phyloP scores from a whole-genome alignment of 306 rosid species.

The Quercus engelmannii region DNA sequence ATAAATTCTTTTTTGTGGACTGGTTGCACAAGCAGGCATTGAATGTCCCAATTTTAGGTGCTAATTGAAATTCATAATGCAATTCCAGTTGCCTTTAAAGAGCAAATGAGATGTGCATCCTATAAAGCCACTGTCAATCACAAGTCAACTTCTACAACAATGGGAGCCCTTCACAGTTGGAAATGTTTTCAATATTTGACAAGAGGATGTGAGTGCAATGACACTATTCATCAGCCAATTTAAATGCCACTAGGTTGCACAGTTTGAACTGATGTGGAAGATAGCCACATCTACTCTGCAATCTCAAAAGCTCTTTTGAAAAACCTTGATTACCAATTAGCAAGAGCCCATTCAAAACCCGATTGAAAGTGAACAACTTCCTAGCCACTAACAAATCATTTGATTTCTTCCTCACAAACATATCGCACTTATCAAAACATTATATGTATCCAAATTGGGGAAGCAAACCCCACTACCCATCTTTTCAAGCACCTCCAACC shows the following conservation, averaged over 20 bases:
- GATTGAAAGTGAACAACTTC: conserved; percentile 64
- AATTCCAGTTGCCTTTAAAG: not conserved
- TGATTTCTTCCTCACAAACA: conserved; percentile 79
- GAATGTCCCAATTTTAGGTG: too few species aligned
- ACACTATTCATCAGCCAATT: not conserved
- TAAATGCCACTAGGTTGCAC: conserved; percentile 24
- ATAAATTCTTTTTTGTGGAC: not conserved
- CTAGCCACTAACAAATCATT: conserved; percentile 78
- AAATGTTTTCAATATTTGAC: too few species aligned
- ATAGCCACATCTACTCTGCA: conserved; percentile 64
- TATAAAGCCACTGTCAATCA: not conserved
- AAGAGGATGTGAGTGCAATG: not conserved
- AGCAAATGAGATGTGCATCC: not conserved
- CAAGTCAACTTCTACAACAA: not conserved
- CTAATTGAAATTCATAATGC: too few species aligned
- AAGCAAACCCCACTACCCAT: conserved; percentile 61
- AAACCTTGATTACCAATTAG: conserved; percentile 76
- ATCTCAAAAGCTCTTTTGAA: conserved; percentile 70
- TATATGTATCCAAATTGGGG: conserved; percentile 86
- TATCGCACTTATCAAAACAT: conserved; percentile 69
- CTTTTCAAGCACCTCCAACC: conserved; percentile 56
- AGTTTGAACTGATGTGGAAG: conserved; percentile 59
- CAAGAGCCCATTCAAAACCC: conserved; percentile 73
- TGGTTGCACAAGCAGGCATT: not conserved
- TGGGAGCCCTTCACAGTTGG: not conserved